Percentiles rank a stretch among this genome's conserved stretches.
These are phyloP conservation scores for Lactifluus rugatus DNA, from an alignment of 768 basidiomycete species.

Conservation along the genomic window DNA sequence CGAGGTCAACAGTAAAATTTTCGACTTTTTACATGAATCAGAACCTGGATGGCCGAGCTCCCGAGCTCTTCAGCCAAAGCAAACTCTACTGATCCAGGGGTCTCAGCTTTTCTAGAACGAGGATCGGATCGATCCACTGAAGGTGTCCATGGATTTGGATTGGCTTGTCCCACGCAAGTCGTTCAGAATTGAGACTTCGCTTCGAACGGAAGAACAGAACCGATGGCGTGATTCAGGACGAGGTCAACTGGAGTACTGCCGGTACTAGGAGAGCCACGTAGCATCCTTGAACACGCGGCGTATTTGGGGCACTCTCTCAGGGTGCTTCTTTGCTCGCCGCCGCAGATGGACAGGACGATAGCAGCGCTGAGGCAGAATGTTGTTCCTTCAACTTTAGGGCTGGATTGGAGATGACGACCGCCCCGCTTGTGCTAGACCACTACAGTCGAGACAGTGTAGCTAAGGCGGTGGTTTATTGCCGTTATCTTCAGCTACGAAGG, in stretches of 20 bases:
- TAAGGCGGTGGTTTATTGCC: not conserved
- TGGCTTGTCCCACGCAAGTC: not conserved
- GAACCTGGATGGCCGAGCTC: slow-evolving; percentile 12
- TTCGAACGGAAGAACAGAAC: slow-evolving; percentile 12
- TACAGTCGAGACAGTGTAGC: not conserved
- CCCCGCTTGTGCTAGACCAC: not conserved
- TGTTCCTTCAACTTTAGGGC: slow-evolving; percentile 5
- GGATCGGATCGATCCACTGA: slow-evolving; percentile 14
- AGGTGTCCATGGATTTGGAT: not conserved
- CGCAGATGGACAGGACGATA: slow-evolving; percentile 1
- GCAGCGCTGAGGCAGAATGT: not conserved
- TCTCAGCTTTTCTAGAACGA: slow-evolving; percentile 1
- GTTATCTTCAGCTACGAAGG: not conserved
- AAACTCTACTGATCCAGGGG: not conserved
- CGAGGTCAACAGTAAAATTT: slow-evolving; percentile 13
- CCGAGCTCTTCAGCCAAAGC: not conserved
- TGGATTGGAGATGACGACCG: not conserved
- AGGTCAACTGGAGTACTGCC: slow-evolving; percentile 1
- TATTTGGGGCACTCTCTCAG: slow-evolving; percentile 10
- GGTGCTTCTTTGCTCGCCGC: slow-evolving; percentile 7
- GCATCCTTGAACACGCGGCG: slow-evolving; percentile 9
- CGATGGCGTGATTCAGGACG: slow-evolving; percentile 1
- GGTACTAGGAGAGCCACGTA: slow-evolving; percentile 13
- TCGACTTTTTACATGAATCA: not conserved
- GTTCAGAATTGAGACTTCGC: not conserved